These are phyloP conservation scores for Leccinum longicurvipes DNA, from an alignment of 768 basidiomycete genomes.

Conservation along the genomic window DNA sequence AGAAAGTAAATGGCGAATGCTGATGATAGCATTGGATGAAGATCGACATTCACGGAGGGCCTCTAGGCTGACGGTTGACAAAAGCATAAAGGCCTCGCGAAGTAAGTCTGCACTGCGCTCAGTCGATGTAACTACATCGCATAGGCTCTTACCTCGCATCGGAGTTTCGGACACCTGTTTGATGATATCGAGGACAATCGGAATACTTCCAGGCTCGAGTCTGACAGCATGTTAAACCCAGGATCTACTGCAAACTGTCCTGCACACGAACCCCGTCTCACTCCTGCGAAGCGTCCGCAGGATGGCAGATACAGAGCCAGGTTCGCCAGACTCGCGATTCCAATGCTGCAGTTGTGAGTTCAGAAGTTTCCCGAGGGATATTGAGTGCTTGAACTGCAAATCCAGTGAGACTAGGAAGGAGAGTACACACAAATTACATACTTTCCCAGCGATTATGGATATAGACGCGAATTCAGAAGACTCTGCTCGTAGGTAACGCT, in stretches of 20 bases:
- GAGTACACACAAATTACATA: conserved; percentile 8
- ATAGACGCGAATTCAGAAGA: conserved; percentile 9
- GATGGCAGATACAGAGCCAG: conserved; percentile 7
- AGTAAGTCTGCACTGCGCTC: conserved; percentile 28
- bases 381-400: conserved; percentile 23
- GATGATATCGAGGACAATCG: conserved; percentile 26
- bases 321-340: conserved; percentile 9
- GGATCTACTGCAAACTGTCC: not conserved
- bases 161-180: conserved; percentile 20
- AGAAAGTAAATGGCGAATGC: conserved; percentile 55
- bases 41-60: conserved; percentile 15
- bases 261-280: conserved; percentile 21
- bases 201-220: conserved; percentile 20
- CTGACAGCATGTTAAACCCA: conserved; percentile 11
- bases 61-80: conserved; percentile 24
- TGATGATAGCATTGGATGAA: conserved; percentile 34
- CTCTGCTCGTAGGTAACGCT: conserved; percentile 7
- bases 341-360: conserved; percentile 21
- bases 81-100: conserved; percentile 33
- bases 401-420: conserved; percentile 2
- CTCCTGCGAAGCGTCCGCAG: conserved; percentile 24
- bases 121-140: conserved; percentile 5
- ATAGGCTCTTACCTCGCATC: conserved; percentile 22
- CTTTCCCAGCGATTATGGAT: conserved; percentile 20
- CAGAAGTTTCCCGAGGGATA: conserved; percentile 18